phyloP scores from a whole-genome alignment of 2,329 filamentous ascomycete species.

The Grosmannia penicillata region DNA sequence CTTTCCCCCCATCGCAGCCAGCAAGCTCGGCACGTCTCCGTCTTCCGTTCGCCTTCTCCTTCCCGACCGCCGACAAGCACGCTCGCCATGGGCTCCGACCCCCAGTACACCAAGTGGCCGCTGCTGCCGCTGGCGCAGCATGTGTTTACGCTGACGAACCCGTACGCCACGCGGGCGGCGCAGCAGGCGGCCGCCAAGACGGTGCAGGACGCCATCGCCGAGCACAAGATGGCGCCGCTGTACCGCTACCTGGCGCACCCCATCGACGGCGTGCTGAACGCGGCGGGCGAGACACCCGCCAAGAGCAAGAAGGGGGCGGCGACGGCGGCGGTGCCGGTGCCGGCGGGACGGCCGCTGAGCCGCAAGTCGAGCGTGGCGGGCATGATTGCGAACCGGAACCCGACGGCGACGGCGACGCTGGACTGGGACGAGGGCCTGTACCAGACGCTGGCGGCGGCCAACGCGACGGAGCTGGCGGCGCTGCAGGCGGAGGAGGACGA shows the following conservation, averaged over 20 bases:
- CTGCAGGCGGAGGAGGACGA: constrained; percentile 85
- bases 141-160: constrained; percentile 76
- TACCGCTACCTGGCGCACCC: constrained; percentile 77
- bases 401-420: constrained; percentile 50
- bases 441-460: constrained; percentile 58
- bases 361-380: constrained; percentile 58
- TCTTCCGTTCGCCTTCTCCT: neutral
- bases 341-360: constrained; percentile 36
- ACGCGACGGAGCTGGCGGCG: constrained; percentile 60
- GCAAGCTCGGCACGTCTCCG: too few species aligned
- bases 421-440: constrained; percentile 89
- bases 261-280: constrained; percentile 67
- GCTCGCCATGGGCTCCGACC: constrained; percentile 55
- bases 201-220: constrained; percentile 67
- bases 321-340: neutral
- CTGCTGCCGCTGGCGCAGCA: constrained; percentile 69
- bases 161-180: constrained; percentile 47
- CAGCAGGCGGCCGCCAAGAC: constrained; percentile 60
- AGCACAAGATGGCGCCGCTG: constrained; percentile 77
- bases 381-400: constrained; percentile 59
- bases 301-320: constrained; percentile 19
- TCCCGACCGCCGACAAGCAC: neutral
- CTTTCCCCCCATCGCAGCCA: too few species aligned
- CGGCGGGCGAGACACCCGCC: constrained; percentile 34
- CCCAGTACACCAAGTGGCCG: constrained; percentile 75